Conservation (phyloP, 2,329 filamentous ascomycete genomes). For the Aspergillus fructus region DNA sequence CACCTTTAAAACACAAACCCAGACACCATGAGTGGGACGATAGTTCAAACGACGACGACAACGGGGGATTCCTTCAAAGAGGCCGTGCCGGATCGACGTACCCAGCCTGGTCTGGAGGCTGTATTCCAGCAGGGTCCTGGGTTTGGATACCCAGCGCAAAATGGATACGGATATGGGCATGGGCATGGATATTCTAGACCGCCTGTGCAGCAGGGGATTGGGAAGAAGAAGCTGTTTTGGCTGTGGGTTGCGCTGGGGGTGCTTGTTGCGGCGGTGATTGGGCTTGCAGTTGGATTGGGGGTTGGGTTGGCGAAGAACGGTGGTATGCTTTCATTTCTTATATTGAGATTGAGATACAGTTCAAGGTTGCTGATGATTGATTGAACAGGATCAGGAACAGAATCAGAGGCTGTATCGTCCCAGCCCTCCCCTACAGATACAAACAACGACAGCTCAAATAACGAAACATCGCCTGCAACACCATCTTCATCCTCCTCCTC, state of each 20-base stretch:
- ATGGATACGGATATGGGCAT: not conserved
- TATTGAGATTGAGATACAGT: not conserved
- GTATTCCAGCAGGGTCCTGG: not conserved
- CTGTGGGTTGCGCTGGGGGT: not conserved
- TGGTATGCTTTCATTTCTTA: not conserved
- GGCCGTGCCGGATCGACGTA: not conserved
- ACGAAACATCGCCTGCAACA: not conserved
- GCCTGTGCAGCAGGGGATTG: not conserved
- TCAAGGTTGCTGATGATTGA: not conserved
- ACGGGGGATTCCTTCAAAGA: slow-evolving; percentile 5
- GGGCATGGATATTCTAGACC: not conserved
- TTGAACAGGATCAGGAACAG: not conserved
- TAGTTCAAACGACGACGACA: not conserved
- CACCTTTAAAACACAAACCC: not conserved
- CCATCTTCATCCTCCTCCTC: not conserved
- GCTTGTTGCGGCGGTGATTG: not conserved
- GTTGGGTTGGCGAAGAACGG: not conserved
- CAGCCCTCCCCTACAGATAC: too few relatives aligned
- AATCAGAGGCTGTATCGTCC: not conserved
- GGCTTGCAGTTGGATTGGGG: slow-evolving; percentile 1
- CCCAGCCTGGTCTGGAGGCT: slow-evolving; percentile 1
- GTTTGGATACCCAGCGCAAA: not conserved
- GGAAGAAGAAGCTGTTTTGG: not conserved
- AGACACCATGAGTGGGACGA: not conserved
- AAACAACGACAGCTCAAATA: not conserved